These are phyloP conservation scores for Protostelium mycophagum DNA, from an alignment of 78 protist species.

Conservation along the genomic window DNA sequence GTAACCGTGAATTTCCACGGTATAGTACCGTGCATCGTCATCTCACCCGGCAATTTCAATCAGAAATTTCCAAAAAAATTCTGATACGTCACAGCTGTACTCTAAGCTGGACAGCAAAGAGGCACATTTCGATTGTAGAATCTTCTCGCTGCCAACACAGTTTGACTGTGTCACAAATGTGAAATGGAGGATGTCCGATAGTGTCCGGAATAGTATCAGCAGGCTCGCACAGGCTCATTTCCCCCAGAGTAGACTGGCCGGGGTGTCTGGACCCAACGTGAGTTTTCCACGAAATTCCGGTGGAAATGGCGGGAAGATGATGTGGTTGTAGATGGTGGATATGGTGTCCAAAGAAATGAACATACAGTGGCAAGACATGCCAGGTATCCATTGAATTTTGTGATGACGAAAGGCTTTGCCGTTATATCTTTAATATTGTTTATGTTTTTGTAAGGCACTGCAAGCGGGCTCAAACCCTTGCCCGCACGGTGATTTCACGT, in stretches of 20 bases:
- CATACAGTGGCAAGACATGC: too few relatives aligned
- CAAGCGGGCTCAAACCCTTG: too few relatives aligned
- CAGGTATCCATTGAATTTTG: too few relatives aligned
- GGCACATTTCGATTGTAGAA: conserved; percentile 37
- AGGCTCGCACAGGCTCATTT: conserved; percentile 40
- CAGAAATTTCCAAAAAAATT: not conserved
- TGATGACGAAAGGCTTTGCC: too few relatives aligned
- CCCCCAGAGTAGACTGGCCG: conserved; percentile 3
- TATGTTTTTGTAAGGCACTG: too few relatives aligned
- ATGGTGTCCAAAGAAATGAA: too few relatives aligned
- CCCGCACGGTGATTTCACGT: too few relatives aligned
- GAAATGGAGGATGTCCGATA: conserved; percentile 47
- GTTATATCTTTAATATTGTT: too few relatives aligned
- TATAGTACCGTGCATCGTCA: not conserved
- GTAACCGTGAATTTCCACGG: not conserved
- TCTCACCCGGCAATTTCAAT: not conserved
- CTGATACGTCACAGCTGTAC: not conserved
- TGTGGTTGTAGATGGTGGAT: not conserved
- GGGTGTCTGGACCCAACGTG: not conserved
- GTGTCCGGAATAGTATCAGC: conserved; percentile 29
- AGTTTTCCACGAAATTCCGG: not conserved
- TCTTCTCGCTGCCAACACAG: conserved; percentile 34
- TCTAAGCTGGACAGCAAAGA: not conserved
- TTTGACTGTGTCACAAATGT: conserved; percentile 35
- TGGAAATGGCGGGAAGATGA: not conserved